phyloP scores from a whole-genome alignment of 192 early-diverging fungal genomes.

The Haplosporangium gracile region DNA sequence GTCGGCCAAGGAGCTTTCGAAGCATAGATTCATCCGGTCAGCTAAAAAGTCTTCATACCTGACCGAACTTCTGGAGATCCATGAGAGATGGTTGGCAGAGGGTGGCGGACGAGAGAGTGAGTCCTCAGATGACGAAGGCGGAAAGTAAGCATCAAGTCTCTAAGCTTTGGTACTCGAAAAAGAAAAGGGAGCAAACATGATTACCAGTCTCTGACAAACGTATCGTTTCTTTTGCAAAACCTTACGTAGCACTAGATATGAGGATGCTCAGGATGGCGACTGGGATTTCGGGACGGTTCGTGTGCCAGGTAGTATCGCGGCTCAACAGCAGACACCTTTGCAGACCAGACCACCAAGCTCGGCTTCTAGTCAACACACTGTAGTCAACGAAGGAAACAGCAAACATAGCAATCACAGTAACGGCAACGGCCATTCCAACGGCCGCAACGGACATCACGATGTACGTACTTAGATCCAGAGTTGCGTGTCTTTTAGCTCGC shows the following conservation, averaged over 20 bases:
- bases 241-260: conserved; percentile 25
- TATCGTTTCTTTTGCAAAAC: not conserved
- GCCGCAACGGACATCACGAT: conserved; percentile 13
- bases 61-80: conserved; percentile 88
- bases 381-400: not conserved
- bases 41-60: conserved; percentile 90
- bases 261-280: conserved; percentile 28
- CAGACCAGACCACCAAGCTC: not conserved
- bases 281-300: conserved; percentile 60
- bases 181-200: not conserved
- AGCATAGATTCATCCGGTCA: conserved; percentile 90
- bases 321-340: not conserved
- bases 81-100: conserved; percentile 83
- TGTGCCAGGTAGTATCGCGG: not conserved
- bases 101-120: conserved; percentile 62
- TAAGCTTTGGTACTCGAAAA: not conserved
- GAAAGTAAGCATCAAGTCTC: conserved; percentile 17
- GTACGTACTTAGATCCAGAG: conserved; percentile 9
- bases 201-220: not conserved
- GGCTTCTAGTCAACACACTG: not conserved
- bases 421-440: conserved; percentile 23
- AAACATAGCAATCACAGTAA: conserved; percentile 16
- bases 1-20: conserved; percentile 89
- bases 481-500: not conserved
- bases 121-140: conserved; percentile 49